Evolutionary conservation across 768 basidiomycete species (phyloP).

Genomic region (Trametes sanguinea): DNA sequence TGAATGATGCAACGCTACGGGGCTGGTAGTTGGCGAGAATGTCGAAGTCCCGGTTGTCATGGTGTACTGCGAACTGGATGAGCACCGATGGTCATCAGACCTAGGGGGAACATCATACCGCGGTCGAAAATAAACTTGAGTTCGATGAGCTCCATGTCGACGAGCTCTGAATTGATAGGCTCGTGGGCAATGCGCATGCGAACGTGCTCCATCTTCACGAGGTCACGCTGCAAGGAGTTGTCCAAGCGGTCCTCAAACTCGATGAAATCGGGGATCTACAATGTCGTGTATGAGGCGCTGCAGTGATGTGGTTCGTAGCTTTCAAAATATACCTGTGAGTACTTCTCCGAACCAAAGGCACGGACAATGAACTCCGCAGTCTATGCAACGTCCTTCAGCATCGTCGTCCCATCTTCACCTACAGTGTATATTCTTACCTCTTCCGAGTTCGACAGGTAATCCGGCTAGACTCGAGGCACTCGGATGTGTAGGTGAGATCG

Average conservation of each 20-base stretch:
- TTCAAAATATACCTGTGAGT: conserved; percentile 61
- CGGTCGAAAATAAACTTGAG: conserved; percentile 82
- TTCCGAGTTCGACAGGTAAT: conserved; percentile 80
- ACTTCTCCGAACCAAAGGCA: conserved; percentile 79
- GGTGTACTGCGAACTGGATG: conserved; percentile 51
- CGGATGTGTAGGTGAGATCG: conserved; percentile 72
- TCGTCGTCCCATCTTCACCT: neutral
- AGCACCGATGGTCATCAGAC: neutral
- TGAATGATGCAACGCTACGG: conserved; percentile 47
- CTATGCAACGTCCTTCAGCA: conserved; percentile 36
- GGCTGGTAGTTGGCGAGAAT: conserved; percentile 83
- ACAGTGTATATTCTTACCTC: conserved; percentile 50
- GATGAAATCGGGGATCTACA: conserved; percentile 82
- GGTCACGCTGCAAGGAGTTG: conserved; percentile 82
- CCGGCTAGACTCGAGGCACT: conserved; percentile 78
- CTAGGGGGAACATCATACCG: conserved; percentile 41
- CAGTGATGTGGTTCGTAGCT: neutral
- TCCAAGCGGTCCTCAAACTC: conserved; percentile 78
- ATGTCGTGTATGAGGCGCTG: neutral
- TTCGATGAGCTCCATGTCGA: conserved; percentile 84
- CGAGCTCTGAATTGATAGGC: conserved; percentile 63
- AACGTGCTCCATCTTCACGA: conserved; percentile 80
- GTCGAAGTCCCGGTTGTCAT: conserved; percentile 85
- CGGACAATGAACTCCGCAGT: conserved; percentile 80
- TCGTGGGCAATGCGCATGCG: conserved; percentile 84